Percentiles rank a stretch among this genome's conserved stretches.
These are phyloP conservation scores for Scorias spongiosa DNA, from an alignment of 2,329 filamentous ascomycete species.

Conservation along the genomic window DNA sequence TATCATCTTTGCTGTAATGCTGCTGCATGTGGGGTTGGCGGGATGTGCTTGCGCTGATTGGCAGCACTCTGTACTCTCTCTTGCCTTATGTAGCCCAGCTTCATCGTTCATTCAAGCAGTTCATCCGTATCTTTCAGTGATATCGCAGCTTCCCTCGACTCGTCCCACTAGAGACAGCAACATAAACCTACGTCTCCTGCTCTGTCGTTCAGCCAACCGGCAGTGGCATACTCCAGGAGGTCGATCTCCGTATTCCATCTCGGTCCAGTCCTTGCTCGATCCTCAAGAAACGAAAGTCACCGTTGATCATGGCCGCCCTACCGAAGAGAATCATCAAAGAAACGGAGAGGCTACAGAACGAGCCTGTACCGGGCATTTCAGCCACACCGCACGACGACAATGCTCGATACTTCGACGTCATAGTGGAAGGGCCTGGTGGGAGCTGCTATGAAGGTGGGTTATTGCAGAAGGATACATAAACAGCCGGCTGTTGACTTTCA, in stretches of 20 bases:
- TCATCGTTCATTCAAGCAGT: too few species aligned
- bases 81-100: too few species aligned
- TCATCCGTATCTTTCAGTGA: too few species aligned
- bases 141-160: too few species aligned
- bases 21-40: too few species aligned
- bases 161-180: too few species aligned
- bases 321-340: slow-evolving; percentile 98
- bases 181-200: too few species aligned
- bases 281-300: not conserved
- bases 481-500: slow-evolving; percentile 1
- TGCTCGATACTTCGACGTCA: slow-evolving; percentile 93
- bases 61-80: too few species aligned
- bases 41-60: too few species aligned
- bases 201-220: too few species aligned
- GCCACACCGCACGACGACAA: slow-evolving; percentile 95
- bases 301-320: slow-evolving; percentile 43
- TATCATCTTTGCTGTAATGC: too few species aligned
- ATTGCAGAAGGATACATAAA: not conserved
- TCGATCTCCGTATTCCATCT: not conserved
- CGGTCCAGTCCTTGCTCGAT: not conserved
- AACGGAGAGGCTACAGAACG: slow-evolving; percentile 90
- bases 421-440: slow-evolving; percentile 79
- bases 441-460: slow-evolving; percentile 82
- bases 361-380: slow-evolving; percentile 93
- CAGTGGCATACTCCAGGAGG: too few species aligned